Evolutionary conservation across 352 stramenopile species (phyloP).

Genomic region (Phytophthora pinifolia): DNA sequence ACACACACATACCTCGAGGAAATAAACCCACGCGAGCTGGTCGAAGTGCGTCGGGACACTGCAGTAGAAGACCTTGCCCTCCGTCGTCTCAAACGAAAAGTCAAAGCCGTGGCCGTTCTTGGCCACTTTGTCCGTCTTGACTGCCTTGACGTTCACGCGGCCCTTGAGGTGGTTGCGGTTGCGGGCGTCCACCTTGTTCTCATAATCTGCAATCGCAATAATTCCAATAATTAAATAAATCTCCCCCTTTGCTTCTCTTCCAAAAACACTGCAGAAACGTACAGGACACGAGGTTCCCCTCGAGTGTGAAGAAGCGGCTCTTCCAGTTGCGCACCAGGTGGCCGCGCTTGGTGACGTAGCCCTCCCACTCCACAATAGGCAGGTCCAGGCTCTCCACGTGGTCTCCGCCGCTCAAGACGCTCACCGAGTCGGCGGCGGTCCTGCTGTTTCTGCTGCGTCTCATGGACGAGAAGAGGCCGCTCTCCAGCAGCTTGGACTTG

Average conservation of each 20-base stretch:
- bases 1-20: slow-evolving; percentile 52
- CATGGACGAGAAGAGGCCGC: slow-evolving; percentile 57
- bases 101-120: slow-evolving; percentile 83
- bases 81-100: slow-evolving; percentile 83
- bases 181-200: slow-evolving; percentile 87
- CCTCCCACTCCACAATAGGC: slow-evolving; percentile 88
- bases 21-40: slow-evolving; percentile 85
- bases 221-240: background rate
- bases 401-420: slow-evolving; percentile 38
- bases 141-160: slow-evolving; percentile 74
- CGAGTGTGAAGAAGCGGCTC: slow-evolving; percentile 85
- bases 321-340: slow-evolving; percentile 91
- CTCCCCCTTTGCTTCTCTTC: background rate
- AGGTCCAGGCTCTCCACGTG: slow-evolving; percentile 84
- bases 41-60: slow-evolving; percentile 79
- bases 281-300: slow-evolving; percentile 86
- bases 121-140: slow-evolving; percentile 76
- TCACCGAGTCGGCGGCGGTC: slow-evolving; percentile 9
- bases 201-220: slow-evolving; percentile 58
- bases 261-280: slow-evolving; percentile 11
- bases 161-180: slow-evolving; percentile 87
- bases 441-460: slow-evolving; percentile 46
- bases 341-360: slow-evolving; percentile 89
- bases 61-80: slow-evolving; percentile 86
- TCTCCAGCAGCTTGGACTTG: slow-evolving; percentile 46